Evolutionary conservation across 2,329 filamentous ascomycete genomes (phyloP).

Genomic region (Diplodia scrobiculata): DNA sequence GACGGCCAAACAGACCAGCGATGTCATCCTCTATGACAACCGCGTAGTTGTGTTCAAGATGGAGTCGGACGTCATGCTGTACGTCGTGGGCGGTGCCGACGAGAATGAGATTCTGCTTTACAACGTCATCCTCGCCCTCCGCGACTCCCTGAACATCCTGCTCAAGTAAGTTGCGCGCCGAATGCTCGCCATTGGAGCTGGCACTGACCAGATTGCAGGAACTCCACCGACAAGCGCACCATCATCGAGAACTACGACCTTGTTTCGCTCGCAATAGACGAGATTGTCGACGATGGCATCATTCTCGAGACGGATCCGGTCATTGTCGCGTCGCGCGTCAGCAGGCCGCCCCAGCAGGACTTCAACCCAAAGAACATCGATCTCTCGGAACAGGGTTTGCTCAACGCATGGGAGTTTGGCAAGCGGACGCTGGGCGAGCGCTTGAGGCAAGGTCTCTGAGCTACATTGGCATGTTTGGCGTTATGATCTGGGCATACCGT

Average conservation of each 20-base stretch:
- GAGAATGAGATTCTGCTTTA: slow-evolving; percentile 98
- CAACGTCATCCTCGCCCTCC: slow-evolving; percentile 86
- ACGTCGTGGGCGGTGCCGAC: slow-evolving; percentile 85
- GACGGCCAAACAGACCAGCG: slow-evolving; percentile 90
- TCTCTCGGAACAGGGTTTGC: slow-evolving; percentile 89
- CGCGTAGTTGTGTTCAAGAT: slow-evolving; percentile 96
- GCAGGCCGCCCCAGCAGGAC: slow-evolving; percentile 87
- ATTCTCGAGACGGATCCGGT: slow-evolving; percentile 97
- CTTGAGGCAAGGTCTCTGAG: slow-evolving; percentile 25
- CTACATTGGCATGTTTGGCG: slow-evolving; percentile 22
- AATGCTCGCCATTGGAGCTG: not conserved
- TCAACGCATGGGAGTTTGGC: slow-evolving; percentile 91
- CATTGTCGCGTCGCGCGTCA: slow-evolving; percentile 88
- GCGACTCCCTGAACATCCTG: slow-evolving; percentile 85
- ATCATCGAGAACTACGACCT: slow-evolving; percentile 99
- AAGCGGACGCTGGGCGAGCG: slow-evolving; percentile 28
- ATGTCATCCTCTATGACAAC: slow-evolving; percentile 97
- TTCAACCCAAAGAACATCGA: slow-evolving; percentile 88
- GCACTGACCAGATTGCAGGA: slow-evolving; percentile 56
- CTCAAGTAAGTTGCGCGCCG: slow-evolving; percentile 70
- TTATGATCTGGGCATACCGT: slow-evolving; percentile 24
- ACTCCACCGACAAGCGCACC: slow-evolving; percentile 95
- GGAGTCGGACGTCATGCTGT: slow-evolving; percentile 95
- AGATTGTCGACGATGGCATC: slow-evolving; percentile 69
- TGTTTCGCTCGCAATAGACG: slow-evolving; percentile 89